Evolutionary conservation across 2,329 filamentous ascomycete species (phyloP), one percentile per base, ranked within the genome.

Genomic region (Tolypocladium nubicola): DNA sequence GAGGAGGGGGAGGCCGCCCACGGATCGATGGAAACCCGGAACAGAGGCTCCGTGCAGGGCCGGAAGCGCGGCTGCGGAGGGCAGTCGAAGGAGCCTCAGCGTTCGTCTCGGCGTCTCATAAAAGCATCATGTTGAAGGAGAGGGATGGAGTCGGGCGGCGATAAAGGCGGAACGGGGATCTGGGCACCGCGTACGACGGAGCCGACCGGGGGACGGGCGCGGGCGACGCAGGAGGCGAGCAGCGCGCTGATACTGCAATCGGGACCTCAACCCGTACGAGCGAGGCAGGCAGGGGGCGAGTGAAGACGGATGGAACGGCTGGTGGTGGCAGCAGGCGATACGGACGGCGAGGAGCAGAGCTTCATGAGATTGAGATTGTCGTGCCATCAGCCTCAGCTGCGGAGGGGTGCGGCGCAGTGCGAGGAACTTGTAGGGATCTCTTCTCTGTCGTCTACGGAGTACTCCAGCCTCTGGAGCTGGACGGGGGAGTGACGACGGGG

Each of bases 1-100:
- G 38, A 45, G 56, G 47, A 54, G 47, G 26, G 55, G 57, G 57
- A 59, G 57, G 57, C 57, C 57, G 57, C 55, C 55, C 49, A 52
- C 52, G 57, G 38, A 37, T 40, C 38, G 52, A 26, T 40, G 37
- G 26, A 30, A 6, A 5, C 26, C 26, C 6, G 26, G 52, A 40
- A 41, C 52, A 26, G 21, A 26, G 35, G 52, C 52, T 16, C 52
- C n/a, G 21, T 26, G 52, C 52, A 53, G 52, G 50, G 52, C 52
- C 37, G 38, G 41, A n/a, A 40, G 52, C 52, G 37, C 52, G 16
- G 38, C 52, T 41, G 52, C 52, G 30, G 41, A 40, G 26, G 23
- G 52, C 52, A 26, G 26, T 39, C 23, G 37, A 41, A 40, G 39
- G 5, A 39, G 19, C 37, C 39, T 53, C 35, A 41, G 33, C 21